These are phyloP conservation scores for Metrosideros polymorpha DNA, from an alignment of 441 rosid species.

Conservation along the genomic window DNA sequence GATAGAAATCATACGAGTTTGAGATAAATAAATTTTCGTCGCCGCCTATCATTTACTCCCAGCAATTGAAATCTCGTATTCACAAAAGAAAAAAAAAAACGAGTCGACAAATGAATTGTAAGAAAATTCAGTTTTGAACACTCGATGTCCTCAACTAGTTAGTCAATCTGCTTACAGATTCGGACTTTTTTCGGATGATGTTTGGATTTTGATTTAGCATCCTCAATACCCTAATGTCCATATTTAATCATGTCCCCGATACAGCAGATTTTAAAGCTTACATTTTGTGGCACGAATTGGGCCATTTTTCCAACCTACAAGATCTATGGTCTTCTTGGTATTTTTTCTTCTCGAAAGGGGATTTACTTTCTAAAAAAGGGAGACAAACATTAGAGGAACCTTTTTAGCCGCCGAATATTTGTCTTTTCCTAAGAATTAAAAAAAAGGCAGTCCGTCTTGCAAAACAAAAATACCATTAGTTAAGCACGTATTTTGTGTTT, in stretches of 20 bases:
- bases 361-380: background rate
- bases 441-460: background rate
- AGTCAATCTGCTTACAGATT: background rate
- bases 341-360: background rate
- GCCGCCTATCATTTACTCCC: fast-evolving
- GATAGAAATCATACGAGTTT: fast-evolving
- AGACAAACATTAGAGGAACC: background rate
- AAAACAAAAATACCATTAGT: background rate
- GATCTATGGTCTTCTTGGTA: background rate
- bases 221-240: background rate
- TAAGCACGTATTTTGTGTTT: background rate
- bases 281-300: background rate
- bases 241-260: background rate
- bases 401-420: background rate
- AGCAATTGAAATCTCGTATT: background rate
- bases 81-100: background rate
- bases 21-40: fast-evolving
- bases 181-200: background rate
- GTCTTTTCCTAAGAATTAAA: background rate
- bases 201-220: background rate
- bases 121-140: background rate
- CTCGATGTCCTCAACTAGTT: background rate
- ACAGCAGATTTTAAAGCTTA: background rate
- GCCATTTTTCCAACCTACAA: background rate
- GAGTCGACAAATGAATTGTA: background rate